Evolutionary conservation across 257 asterid species (phyloP).

Genomic region (Pogostemon cablin): DNA sequence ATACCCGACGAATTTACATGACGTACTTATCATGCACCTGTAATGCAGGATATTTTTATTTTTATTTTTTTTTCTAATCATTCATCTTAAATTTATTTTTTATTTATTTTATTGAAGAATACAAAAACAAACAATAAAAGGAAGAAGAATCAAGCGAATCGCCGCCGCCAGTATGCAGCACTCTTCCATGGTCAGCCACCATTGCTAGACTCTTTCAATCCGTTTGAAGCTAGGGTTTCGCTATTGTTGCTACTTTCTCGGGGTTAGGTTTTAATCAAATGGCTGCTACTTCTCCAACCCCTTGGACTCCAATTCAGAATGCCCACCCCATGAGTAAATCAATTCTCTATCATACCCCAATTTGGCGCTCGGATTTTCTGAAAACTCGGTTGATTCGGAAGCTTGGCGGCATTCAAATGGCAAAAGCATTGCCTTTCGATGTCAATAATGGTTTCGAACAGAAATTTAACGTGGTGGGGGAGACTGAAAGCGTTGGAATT

Average conservation of each 20-base stretch:
- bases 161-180: constrained; percentile 24
- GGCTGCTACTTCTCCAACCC: constrained; percentile 49
- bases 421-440: constrained; percentile 11
- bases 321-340: constrained; percentile 12
- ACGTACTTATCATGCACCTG: no score
- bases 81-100: no score
- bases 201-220: background rate
- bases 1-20: no score
- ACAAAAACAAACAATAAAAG: background rate
- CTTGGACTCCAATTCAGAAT: constrained; percentile 43
- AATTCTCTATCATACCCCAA: constrained; percentile 10
- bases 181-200: constrained; percentile 15
- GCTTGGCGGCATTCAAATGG: constrained; percentile 33
- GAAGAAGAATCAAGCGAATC: background rate
- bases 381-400: constrained; percentile 25
- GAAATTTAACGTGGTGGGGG: constrained; percentile 46
- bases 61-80: no score
- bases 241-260: background rate
- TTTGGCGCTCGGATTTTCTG: constrained; percentile 24
- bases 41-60: no score
- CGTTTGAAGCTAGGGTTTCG: constrained; percentile 17
- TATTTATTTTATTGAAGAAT: no score
- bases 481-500: constrained; percentile 36
- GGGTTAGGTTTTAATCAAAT: constrained; percentile 30
- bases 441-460: constrained; percentile 17